Evolutionary conservation across 1,284 basidiomycete species (phyloP).

Genomic region (Sanguinoderma infundibulare): DNA sequence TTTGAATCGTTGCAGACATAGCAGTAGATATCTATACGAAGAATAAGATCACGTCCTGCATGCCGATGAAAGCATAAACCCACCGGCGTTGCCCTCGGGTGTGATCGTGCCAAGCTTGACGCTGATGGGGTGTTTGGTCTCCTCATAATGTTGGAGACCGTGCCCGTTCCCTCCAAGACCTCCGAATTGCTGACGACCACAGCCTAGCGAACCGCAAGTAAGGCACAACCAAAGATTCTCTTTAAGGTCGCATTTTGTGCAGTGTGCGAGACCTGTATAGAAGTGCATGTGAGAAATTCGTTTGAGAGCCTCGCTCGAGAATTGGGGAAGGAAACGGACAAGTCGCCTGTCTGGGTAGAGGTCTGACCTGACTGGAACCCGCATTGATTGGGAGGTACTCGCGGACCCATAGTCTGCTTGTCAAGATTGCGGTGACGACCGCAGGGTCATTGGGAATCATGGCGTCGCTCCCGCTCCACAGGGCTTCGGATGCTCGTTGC

Average conservation of each 20-base stretch:
- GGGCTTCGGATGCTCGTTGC: too few relatives aligned
- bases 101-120: conserved; percentile 98
- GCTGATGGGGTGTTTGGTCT: conserved; percentile 80
- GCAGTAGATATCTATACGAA: conserved; percentile 84
- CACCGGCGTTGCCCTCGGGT: conserved; percentile 90
- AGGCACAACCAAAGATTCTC: conserved; percentile 97
- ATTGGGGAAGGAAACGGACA: too few relatives aligned
- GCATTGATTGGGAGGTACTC: too few relatives aligned
- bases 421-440: too few relatives aligned
- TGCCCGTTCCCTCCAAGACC: conserved; percentile 91
- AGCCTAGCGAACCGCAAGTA: conserved; percentile 93
- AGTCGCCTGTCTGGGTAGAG: too few relatives aligned
- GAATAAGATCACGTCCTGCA: not conserved
- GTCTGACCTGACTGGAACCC: too few relatives aligned
- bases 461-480: too few relatives aligned
- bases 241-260: conserved; percentile 78
- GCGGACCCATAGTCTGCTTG: too few relatives aligned
- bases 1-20: conserved; percentile 91
- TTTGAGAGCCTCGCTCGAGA: too few relatives aligned
- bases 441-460: too few relatives aligned
- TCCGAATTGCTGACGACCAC: conserved; percentile 89
- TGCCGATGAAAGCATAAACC: conserved; percentile 1
- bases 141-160: conserved; percentile 82
- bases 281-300: not conserved
- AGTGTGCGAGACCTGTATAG: conserved; percentile 75